Evolutionary conservation across 768 basidiomycete genomes (phyloP), one percentile per base, ranked within the genome.

Genomic region (Podaxis sp.): DNA sequence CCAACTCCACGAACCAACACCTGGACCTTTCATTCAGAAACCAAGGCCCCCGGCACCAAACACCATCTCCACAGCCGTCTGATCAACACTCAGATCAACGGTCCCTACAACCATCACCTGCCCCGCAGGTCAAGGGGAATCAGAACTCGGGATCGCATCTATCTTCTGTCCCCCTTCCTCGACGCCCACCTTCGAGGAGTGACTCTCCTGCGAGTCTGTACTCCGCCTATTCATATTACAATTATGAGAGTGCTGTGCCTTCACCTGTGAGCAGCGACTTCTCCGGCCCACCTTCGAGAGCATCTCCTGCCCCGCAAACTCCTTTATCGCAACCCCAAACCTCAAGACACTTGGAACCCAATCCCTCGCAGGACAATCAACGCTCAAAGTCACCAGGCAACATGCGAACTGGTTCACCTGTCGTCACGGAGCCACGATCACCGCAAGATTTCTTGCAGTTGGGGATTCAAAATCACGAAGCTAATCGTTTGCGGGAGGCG

Each of bases 401-500:
- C 36, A 43, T 47, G 6, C 24, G 51, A 24, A 40, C 19, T 15
- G 19, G 53, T n/a, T 43, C 49, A 54, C 46, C 56, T 51, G n/a
- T 66, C 69, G 7, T 69, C 66, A 27, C 62, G 51, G 50, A 57
- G 52, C 55, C 64, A 53, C 62, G 49, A 47, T 85, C 83, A 13
- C 80, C 92, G 2, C 83, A 89, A 62, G 86, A 90, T 38, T 90
- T 80, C 65, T 80, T 94, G 46, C 87, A 89, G 65, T 78, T 91
- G 9, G 92, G 92, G 4, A 94, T 94, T 65, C 80, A 82, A 66
- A 85, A 86, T 69, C 92, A 94, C 68, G 88, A 93, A 72, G 84
- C 86, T 33, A 88, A 92, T 70, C 79, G 84, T 47, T 77, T 94
- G 4, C 70, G 71, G 50, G 89, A 91, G 67, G 88, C 88, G 11